Conservation (phyloP, 257 asterid genomes). For the Solanum corneliomulleri region DNA sequence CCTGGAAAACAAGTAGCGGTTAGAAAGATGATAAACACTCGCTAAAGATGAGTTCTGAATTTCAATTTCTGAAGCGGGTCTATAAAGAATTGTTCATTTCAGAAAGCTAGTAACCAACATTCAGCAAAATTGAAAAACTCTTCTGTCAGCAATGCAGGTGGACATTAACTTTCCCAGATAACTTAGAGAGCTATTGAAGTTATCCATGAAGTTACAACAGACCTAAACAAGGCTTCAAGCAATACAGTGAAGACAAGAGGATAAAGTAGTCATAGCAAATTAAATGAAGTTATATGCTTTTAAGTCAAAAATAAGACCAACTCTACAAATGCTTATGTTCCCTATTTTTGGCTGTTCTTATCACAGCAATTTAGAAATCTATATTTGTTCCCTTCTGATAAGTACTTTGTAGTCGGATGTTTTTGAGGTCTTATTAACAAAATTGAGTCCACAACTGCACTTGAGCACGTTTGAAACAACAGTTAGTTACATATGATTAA, state of each 20-base stretch:
- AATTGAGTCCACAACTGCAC: neutral
- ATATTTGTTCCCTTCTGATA: neutral
- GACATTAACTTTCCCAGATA: neutral
- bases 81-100: neutral
- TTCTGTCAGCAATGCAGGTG: neutral
- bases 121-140: neutral
- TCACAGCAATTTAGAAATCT: neutral
- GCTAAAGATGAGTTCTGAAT: neutral
- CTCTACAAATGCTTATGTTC: neutral
- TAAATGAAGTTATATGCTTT: neutral
- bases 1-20: conserved; percentile 33
- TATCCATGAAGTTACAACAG: neutral
- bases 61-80: neutral
- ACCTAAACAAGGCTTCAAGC: neutral
- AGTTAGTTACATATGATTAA: neutral
- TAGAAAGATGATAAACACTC: neutral
- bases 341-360: neutral
- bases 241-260: neutral
- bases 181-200: neutral
- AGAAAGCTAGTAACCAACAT: neutral
- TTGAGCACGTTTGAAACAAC: neutral
- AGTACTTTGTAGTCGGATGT: neutral
- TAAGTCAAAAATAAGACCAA: neutral
- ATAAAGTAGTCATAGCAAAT: neutral
- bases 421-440: neutral